Conservation (phyloP, 768 basidiomycete genomes). For the Naematelia encephala region DNA sequence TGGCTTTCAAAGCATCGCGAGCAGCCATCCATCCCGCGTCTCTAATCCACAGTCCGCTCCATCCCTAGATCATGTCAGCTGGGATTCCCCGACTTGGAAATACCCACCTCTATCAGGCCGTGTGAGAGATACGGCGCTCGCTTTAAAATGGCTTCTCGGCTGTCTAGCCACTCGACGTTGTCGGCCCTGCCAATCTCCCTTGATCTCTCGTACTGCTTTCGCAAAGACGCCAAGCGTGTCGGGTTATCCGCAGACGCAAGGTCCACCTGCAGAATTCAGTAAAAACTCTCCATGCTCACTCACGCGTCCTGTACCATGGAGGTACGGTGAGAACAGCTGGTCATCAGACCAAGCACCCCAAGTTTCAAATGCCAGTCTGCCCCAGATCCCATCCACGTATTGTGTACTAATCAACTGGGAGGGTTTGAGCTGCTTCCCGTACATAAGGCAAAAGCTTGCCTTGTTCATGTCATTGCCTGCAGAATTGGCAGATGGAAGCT, state of each 20-base stretch:
- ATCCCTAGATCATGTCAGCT: conserved; percentile 17
- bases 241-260: conserved; percentile 17
- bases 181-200: conserved; percentile 18
- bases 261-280: conserved; percentile 21
- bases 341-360: conserved; percentile 45
- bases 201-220: conserved; percentile 18
- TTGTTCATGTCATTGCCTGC: conserved; percentile 50
- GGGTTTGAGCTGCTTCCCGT: too few species aligned
- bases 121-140: conserved; percentile 29
- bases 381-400: not conserved
- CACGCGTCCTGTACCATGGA: conserved; percentile 43
- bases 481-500: conserved; percentile 31
- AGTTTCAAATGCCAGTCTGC: conserved; percentile 15
- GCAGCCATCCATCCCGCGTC: conserved; percentile 49
- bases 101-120: conserved; percentile 16
- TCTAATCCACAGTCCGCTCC: conserved; percentile 37
- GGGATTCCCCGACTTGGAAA: not conserved
- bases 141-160: conserved; percentile 23
- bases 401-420: too few species aligned
- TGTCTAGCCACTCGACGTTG: conserved; percentile 33
- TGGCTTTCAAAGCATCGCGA: conserved; percentile 38
- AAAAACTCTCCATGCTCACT: conserved; percentile 6
- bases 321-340: conserved; percentile 37
- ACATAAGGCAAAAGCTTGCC: too few species aligned
- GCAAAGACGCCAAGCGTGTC: conserved; percentile 11